These are phyloP conservation scores for Gamsiella multidivaricata DNA, from an alignment of 192 early-diverging fungal species.

Conservation along the genomic window DNA sequence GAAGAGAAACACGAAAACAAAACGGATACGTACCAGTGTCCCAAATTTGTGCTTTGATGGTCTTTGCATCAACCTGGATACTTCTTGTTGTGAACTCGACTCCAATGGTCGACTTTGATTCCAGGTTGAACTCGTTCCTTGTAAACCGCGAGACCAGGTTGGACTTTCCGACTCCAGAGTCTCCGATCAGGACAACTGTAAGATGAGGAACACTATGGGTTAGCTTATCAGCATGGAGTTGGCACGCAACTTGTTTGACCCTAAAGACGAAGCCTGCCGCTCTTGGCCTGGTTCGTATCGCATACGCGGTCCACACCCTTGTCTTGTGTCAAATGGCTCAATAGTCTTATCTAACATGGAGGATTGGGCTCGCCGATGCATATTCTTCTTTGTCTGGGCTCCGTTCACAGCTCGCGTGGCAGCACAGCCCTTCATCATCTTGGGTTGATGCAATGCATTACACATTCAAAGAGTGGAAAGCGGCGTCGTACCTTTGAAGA, in stretches of 20 bases:
- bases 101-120: slow-evolving; percentile 99
- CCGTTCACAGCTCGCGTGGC: slow-evolving; percentile 22
- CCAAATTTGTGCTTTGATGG: slow-evolving; percentile 99
- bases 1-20: slow-evolving; percentile 8
- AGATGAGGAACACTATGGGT: not conserved
- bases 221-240: not conserved
- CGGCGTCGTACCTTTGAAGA: slow-evolving; percentile 80
- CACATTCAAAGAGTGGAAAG: not conserved
- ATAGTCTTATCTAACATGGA: too few species aligned
- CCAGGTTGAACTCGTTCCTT: slow-evolving; percentile 97
- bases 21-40: slow-evolving; percentile 82
- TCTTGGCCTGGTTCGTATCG: too few species aligned
- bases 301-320: too few species aligned
- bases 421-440: slow-evolving; percentile 22
- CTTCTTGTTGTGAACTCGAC: slow-evolving; percentile 97
- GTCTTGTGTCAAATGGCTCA: too few species aligned
- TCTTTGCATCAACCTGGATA: slow-evolving; percentile 97
- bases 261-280: too few species aligned
- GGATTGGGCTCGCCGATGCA: too few species aligned
- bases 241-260: not conserved
- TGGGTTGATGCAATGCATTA: not conserved
- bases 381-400: slow-evolving; percentile 1
- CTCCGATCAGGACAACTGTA: slow-evolving; percentile 89
- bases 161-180: slow-evolving; percentile 98
- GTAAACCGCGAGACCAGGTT: slow-evolving; percentile 97